Percentiles rank a stretch among this genome's conserved stretches.
These are phyloP conservation scores for Polychytrium aggregatum DNA, from an alignment of 192 early-diverging fungal genomes.

Conservation along the genomic window DNA sequence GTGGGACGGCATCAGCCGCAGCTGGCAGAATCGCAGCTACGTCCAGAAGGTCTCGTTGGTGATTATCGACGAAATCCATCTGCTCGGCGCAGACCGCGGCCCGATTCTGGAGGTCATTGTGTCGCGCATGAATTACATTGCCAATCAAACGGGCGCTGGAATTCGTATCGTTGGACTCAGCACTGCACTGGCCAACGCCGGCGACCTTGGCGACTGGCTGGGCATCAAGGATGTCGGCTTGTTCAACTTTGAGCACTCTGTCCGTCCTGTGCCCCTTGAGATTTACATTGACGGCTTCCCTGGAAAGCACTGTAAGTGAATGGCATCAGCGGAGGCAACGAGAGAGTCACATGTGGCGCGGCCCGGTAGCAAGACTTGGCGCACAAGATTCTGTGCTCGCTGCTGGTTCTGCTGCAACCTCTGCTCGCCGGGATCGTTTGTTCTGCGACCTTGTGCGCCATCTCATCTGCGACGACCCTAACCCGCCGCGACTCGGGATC, in stretches of 20 bases:
- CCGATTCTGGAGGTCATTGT: conserved; percentile 97
- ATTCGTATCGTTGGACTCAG: conserved; percentile 92
- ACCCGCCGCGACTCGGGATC: neutral
- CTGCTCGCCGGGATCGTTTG: too few species aligned
- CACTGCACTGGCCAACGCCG: conserved; percentile 93
- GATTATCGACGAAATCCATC: conserved; percentile 98
- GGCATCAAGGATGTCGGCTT: conserved; percentile 75
- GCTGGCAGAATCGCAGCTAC: conserved; percentile 81
- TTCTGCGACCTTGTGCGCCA: too few species aligned
- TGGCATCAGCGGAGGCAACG: too few species aligned
- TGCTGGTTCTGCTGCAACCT: too few species aligned
- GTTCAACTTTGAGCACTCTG: conserved; percentile 95
- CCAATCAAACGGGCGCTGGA: conserved; percentile 54
- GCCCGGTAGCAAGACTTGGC: too few species aligned
- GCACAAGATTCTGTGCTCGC: too few species aligned
- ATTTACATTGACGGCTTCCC: conserved; percentile 96
- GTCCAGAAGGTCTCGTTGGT: conserved; percentile 78
- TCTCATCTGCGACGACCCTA: too few species aligned
- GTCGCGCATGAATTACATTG: conserved; percentile 95
- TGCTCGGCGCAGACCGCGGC: conserved; percentile 92
- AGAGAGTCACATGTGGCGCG: too few species aligned
- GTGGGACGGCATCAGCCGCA: conserved; percentile 95
- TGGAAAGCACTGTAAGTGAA: conserved; percentile 66
- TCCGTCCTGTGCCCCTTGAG: conserved; percentile 93
- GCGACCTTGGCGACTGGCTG: conserved; percentile 93